phyloP scores from a whole-genome alignment of 768 basidiomycete genomes.

The Leccinum rimulosum region DNA sequence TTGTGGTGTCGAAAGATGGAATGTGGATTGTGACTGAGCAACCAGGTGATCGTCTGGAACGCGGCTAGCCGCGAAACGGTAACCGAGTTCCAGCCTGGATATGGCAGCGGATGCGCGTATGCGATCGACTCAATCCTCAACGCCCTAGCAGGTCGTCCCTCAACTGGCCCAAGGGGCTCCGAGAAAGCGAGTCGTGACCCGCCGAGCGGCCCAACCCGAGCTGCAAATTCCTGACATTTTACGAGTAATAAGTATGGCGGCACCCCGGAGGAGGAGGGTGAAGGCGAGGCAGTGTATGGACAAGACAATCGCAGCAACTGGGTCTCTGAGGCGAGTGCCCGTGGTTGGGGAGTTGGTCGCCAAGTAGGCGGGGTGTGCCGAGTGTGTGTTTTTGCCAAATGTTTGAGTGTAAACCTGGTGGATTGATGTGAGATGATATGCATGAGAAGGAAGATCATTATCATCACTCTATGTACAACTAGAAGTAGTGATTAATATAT shows the following conservation, averaged over 20 bases:
- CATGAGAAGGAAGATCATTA: too few species aligned
- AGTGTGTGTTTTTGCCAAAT: conserved; percentile 31
- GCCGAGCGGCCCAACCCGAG: conserved; percentile 22
- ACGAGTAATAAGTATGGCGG: conserved; percentile 23
- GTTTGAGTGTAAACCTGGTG: not conserved
- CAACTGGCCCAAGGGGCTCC: not conserved
- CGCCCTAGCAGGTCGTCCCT: too few species aligned
- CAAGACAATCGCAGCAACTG: conserved; percentile 13
- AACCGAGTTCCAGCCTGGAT: too few species aligned
- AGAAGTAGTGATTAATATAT: not conserved
- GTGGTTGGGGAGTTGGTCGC: conserved; percentile 31
- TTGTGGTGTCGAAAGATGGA: too few species aligned
- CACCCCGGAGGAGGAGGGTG: not conserved
- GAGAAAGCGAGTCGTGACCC: conserved; percentile 14
- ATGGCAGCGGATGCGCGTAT: too few species aligned
- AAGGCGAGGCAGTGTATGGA: conserved; percentile 10
- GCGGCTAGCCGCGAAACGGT: too few species aligned
- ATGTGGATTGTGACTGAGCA: too few species aligned
- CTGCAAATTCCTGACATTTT: conserved; percentile 22
- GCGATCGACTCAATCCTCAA: too few species aligned
- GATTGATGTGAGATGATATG: too few species aligned
- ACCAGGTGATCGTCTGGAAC: too few species aligned
- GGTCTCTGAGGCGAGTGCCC: conserved; percentile 16
- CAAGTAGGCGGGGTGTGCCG: conserved; percentile 45
- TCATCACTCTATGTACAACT: not conserved